A percentile compares a stretch with the other conserved stretches of the same genome.
phyloP scores from a whole-genome alignment of 2,329 filamentous ascomycete species.

The Colletotrichum simmondsii region DNA sequence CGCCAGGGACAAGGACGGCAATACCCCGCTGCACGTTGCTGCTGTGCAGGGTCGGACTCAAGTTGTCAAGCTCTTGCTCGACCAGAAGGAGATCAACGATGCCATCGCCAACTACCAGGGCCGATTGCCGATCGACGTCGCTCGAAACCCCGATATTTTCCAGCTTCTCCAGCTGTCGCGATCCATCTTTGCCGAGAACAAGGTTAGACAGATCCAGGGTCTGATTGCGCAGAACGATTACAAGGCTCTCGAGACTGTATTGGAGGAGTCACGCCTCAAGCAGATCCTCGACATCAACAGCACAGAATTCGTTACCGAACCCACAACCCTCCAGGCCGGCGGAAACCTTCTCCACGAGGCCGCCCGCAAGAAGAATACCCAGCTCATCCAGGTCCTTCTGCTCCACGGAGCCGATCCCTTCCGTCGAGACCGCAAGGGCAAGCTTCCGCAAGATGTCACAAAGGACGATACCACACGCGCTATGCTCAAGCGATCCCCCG shows the following conservation, averaged over 20 bases:
- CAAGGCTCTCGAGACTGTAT: conserved; percentile 78
- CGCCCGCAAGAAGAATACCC: conserved; percentile 85
- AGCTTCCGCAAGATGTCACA: conserved; percentile 94
- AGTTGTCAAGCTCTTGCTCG: conserved; percentile 85
- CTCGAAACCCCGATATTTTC: conserved; percentile 93
- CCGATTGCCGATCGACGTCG: conserved; percentile 87
- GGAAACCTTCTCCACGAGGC: conserved; percentile 95
- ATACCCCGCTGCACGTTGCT: conserved; percentile 91
- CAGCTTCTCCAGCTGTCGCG: conserved; percentile 92
- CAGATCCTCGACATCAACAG: conserved; percentile 93
- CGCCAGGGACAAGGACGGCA: conserved; percentile 90
- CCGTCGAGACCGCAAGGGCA: conserved; percentile 92
- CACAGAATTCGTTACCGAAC: conserved; percentile 86
- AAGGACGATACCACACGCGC: conserved; percentile 90
- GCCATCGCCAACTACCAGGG: conserved; percentile 86
- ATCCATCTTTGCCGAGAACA: conserved; percentile 88
- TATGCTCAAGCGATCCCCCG: conserved; percentile 93
- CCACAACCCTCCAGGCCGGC: conserved; percentile 80
- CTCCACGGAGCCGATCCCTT: conserved; percentile 97
- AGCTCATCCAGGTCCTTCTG: conserved; percentile 88
- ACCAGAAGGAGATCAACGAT: conserved; percentile 88
- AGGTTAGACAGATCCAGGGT: conserved; percentile 85
- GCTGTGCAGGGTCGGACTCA: conserved; percentile 82
- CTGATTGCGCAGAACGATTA: conserved; percentile 81
- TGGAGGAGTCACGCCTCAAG: conserved; percentile 88